These are phyloP conservation scores for Parathielavia appendiculata DNA, from an alignment of 495 filamentous ascomycete species.

Conservation along the genomic window DNA sequence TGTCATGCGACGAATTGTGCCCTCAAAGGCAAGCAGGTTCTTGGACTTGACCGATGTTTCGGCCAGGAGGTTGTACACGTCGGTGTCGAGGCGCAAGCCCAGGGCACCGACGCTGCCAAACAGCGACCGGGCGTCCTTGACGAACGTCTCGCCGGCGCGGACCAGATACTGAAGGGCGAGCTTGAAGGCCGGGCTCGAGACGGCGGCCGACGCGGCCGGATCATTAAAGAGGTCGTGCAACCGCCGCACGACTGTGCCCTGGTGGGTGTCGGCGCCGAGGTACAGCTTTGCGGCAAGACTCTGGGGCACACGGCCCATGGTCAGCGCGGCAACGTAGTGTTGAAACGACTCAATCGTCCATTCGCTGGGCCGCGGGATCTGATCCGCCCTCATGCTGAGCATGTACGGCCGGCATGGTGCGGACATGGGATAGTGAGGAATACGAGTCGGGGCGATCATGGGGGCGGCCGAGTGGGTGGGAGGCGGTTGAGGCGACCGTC, in stretches of 20 bases:
- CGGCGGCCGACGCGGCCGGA: conserved; percentile 16
- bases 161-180: conserved; percentile 35
- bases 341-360: conserved; percentile 38
- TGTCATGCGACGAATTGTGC: conserved; percentile 31
- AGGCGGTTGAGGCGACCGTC: background rate
- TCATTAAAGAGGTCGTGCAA: conserved; percentile 24
- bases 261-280: conserved; percentile 21
- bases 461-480: background rate
- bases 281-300: conserved; percentile 28
- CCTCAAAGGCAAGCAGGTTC: conserved; percentile 33
- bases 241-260: conserved; percentile 26
- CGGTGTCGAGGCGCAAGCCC: conserved; percentile 29
- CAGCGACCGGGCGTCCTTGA: conserved; percentile 22
- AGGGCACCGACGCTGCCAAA: conserved; percentile 20
- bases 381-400: conserved; percentile 12
- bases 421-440: background rate
- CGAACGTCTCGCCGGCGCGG: conserved; percentile 11
- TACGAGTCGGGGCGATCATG: background rate
- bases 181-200: conserved; percentile 35
- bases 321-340: conserved; percentile 33
- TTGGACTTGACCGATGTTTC: conserved; percentile 26
- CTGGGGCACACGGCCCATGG: conserved; percentile 24
- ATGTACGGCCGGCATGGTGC: background rate
- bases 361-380: conserved; percentile 27
- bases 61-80: conserved; percentile 34